These are phyloP conservation scores for Tuber brumale DNA, from an alignment of 495 filamentous ascomycete species.

Conservation along the genomic window DNA sequence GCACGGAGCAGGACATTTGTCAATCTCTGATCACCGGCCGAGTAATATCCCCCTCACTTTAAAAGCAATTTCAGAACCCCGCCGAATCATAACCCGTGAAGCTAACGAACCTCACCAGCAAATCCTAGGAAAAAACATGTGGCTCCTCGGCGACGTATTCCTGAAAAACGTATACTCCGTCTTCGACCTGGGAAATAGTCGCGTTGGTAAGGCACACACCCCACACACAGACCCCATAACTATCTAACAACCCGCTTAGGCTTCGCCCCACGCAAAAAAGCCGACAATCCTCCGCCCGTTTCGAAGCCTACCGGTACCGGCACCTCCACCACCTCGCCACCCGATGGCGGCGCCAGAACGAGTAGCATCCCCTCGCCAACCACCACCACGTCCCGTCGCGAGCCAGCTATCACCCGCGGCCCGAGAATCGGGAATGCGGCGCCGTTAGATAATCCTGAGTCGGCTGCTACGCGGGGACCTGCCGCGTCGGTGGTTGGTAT, in stretches of 20 bases:
- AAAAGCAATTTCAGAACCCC: background rate
- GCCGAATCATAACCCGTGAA: background rate
- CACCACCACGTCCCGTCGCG: background rate
- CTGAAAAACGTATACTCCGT: conserved; percentile 86
- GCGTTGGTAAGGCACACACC: conserved; percentile 46
- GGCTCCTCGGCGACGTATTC: conserved; percentile 78
- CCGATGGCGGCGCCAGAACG: background rate
- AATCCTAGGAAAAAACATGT: conserved; percentile 45
- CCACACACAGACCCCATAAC: background rate
- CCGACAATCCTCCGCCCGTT: background rate
- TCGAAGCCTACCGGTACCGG: background rate
- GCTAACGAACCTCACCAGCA: conserved; percentile 8
- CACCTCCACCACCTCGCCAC: conserved; percentile 3
- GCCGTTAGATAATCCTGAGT: conserved; percentile 12
- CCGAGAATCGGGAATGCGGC: conserved; percentile 18
- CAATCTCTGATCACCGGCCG: conserved; percentile 36
- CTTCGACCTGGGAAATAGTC: conserved; percentile 62
- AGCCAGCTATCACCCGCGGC: conserved; percentile 3
- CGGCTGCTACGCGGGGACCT: background rate
- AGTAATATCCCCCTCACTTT: conserved; percentile 13
- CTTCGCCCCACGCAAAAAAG: conserved; percentile 24
- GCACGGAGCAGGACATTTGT: conserved; percentile 48
- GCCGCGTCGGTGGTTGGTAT: background rate
- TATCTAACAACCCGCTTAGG: background rate
- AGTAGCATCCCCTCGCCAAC: conserved; percentile 9